Base-by-base conservation (phyloP, 495 filamentous ascomycete species). In the Usnea hakonensis region DNA sequence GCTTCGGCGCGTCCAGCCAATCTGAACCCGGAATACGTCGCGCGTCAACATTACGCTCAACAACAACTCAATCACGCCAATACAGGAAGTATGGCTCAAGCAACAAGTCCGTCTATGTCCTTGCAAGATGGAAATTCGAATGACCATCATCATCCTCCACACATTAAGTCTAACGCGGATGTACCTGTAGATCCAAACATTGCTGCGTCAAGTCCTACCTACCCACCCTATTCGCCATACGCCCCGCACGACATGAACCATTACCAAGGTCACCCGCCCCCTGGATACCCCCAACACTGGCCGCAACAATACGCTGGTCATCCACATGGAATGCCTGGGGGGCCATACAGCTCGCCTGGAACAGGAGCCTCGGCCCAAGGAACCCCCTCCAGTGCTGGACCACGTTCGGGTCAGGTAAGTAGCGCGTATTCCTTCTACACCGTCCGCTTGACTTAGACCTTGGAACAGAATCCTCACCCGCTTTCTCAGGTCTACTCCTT, bases 131-230 rank as follows among this genome's bases (percentile, higher is more conserved):
- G 83, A 76, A 81, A 79, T 71, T 82, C 84, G 76, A 81, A 83
- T 81, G 82, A 88, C 77, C 80, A 80, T 77, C 75, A 76, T 78
- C 78, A 76, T 70, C 78, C 81, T 70, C 78, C 85, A 72, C 86
- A 86, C 79, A 80, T 84, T 74, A 90, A 89, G 76, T 93, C 90
- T 96, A 88, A 96, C 91, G 81, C 82, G 84, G 86, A 90, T 84
- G 84, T 94, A 79, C 91, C 90, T 88, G 89, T 96, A 97, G 94
- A 98, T 95, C 91, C 93, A 66, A 92, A 91, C 68, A 94, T 97
- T 68, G 88, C 94, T 74, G 87, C 89, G 68, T 86, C 90, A 62
- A 96, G 91, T 79, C 90, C 93, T 57, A 89, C 90, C 65, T 96
- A 96, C 71, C 85, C 90, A 68, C 85, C 84, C 56, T 88, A 96